Base-by-base conservation (phyloP, 768 basidiomycete genomes). In the Pulveroboletus sp. region DNA sequence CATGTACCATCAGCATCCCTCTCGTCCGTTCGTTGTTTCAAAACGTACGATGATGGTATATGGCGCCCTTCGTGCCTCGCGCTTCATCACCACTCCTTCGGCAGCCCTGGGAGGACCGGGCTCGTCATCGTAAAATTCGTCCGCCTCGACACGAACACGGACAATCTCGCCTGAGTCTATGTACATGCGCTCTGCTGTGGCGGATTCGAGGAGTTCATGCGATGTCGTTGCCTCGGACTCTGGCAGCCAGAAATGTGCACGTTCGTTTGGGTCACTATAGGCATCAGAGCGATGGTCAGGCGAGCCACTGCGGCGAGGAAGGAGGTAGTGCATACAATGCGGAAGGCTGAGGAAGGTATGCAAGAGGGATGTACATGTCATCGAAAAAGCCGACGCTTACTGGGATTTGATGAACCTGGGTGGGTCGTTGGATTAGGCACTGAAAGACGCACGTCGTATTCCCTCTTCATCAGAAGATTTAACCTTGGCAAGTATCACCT, bases 331-430 rank as follows among this genome's bases (percentile, higher is more conserved):
- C 85, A 43, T 64, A 89, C 89, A 90, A 92, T 4, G 86, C 81
- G 35, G 78, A 80, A 26, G 91, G 86, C 59, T 86, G 81, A 2
- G 94, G 93, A 6, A 97, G 80, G 50, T 90, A 85, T 3, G 79
- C 72, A 0, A 79, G 69, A 0, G 93, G 90, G 40, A 97, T 79
- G 63, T 91, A 89, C 21, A 97, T 85, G 59, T 97, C 93, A 68
- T 93, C 90, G 61, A 98, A 98, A 74, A 98, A 97, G 17, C 86
- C 88, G 15, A 96, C 67, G 18, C 86, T 81, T 26, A 95, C 93
- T 95, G 58, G 14, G 31, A 47, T 33, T 17, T 17, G 21, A 27
- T 62, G 28, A 57, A 50, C 17, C 26, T 30, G 42, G 12, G 6
- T 30, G 42, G 12, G 6, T 17, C 7, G 0, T 39, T 3, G 14